Evolutionary conservation across 371 early-diverging fungal species (phyloP), one percentile per base, ranked within the genome.

Genomic region (Apophysomyces ossiformis): DNA sequence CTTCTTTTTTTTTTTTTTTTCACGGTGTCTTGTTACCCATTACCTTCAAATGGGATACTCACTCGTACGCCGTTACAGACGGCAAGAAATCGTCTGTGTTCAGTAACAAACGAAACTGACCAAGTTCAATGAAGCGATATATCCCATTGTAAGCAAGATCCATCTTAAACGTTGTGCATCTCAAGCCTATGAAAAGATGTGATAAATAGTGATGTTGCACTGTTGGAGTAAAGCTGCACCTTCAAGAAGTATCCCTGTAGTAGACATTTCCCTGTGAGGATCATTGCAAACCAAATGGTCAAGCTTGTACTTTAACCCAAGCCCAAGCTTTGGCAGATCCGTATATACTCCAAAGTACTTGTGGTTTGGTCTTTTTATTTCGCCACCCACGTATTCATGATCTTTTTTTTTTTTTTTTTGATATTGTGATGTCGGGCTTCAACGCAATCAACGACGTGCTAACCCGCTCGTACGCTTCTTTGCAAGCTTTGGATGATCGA

Each of bases 131-230:
- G 8, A 61, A 46, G 8, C 61, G 46, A 36, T 61, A 61, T 12
- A 61, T 46, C 18, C 61, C 61, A 13, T 61, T n/a, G 36, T 61
- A 61, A 12, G 15, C 6, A 7, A 61, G 16, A 61, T 46, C 47
- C 61, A 61, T 61, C 37, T 38, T 41, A 9, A 61, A 61, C 1
- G 41, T 36, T n/a, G 61, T 61, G 44, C 61, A 45, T 46, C 44
- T 43, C n/a, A 61, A 45, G 5, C 61, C 61, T 61, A 59, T 59
- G 15, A 43, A 43, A 43, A 43, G 9, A 43, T 43, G 15, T 9
- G 43, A 12, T 15, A 15, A 15, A 12, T 43, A 15, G 9, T 43
- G 15, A 43, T 43, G 15, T 43, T 9, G 43, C 15, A 43, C 43
- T 43, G 43, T 43, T 9, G 15, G 5, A 12, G 9, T 43, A 15